phyloP scores from a whole-genome alignment of 495 filamentous ascomycete species.

The Talaromyces proteolyticus region DNA sequence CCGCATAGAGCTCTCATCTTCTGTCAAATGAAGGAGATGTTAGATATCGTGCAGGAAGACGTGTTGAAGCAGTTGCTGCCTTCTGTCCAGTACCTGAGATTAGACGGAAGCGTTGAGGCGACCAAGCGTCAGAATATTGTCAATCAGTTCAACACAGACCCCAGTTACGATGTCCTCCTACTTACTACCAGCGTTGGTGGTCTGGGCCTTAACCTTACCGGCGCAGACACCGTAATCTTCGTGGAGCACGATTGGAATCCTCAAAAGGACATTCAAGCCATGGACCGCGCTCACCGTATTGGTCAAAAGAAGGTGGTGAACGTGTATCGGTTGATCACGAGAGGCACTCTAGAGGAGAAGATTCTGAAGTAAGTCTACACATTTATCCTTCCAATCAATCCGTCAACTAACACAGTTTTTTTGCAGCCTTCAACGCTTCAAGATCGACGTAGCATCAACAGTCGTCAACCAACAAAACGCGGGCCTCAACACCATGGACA shows the following conservation, averaged over 20 bases:
- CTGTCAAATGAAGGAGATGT: slow-evolving; percentile 99
- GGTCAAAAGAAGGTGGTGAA: slow-evolving; percentile 99
- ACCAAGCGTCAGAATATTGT: slow-evolving; percentile 91
- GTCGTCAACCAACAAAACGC: slow-evolving; percentile 99
- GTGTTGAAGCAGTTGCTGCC: slow-evolving; percentile 84
- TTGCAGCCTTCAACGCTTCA: slow-evolving; percentile 95
- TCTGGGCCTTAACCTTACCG: slow-evolving; percentile 89
- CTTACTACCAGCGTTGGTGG: slow-evolving; percentile 94
- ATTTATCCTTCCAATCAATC: not conserved
- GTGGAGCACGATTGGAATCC: slow-evolving; percentile 99
- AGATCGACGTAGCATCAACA: slow-evolving; percentile 96
- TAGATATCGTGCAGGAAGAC: slow-evolving; percentile 93
- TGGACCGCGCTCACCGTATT: slow-evolving; percentile 97
- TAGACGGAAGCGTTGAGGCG: slow-evolving; percentile 88
- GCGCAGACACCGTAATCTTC: slow-evolving; percentile 97
- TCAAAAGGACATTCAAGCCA: slow-evolving; percentile 96
- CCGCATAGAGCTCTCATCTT: slow-evolving; percentile 95
- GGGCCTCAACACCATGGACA: slow-evolving; percentile 92
- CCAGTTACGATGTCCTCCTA: slow-evolving; percentile 87
- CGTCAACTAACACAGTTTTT: not conserved
- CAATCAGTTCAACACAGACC: slow-evolving; percentile 97
- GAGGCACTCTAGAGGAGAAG: slow-evolving; percentile 97
- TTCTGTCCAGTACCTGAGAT: slow-evolving; percentile 78
- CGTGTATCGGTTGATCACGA: slow-evolving; percentile 93
- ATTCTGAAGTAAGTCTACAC: slow-evolving; percentile 68